Conservation (phyloP, 2,329 filamentous ascomycete genomes). For the Monosporascus sp. region DNA sequence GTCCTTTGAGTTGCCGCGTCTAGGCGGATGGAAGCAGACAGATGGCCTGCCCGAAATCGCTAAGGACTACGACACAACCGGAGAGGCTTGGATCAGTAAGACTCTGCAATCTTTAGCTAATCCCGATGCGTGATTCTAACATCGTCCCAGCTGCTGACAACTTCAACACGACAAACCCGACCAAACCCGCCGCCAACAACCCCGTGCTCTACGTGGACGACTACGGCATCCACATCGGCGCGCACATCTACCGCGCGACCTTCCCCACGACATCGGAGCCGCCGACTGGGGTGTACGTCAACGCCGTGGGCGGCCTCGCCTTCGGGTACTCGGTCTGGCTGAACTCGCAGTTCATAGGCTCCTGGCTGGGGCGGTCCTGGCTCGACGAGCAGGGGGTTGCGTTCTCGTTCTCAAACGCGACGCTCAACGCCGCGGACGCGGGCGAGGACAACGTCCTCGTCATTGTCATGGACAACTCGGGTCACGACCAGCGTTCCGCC, state of each 20-base stretch:
- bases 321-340: slow-evolving; percentile 55
- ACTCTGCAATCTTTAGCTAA: too few species aligned
- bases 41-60: slow-evolving; percentile 45
- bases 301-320: slow-evolving; percentile 48
- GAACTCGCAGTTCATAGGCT: slow-evolving; percentile 52
- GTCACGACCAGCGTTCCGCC: slow-evolving; percentile 48
- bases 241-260: slow-evolving; percentile 49
- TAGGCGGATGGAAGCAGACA: slow-evolving; percentile 41
- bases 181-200: slow-evolving; percentile 42
- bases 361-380: slow-evolving; percentile 45
- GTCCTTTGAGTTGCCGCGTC: slow-evolving; percentile 31
- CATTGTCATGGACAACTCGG: slow-evolving; percentile 55
- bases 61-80: slow-evolving; percentile 36
- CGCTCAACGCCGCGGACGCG: slow-evolving; percentile 26
- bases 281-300: slow-evolving; percentile 41
- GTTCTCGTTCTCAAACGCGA: slow-evolving; percentile 47
- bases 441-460: slow-evolving; percentile 42
- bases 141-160: slow-evolving; percentile 38
- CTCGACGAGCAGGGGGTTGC: slow-evolving; percentile 30
- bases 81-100: slow-evolving; percentile 37
- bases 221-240: slow-evolving; percentile 50
- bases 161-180: slow-evolving; percentile 41
- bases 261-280: slow-evolving; percentile 35
- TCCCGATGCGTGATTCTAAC: neutral
- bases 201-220: slow-evolving; percentile 54